phyloP scores from a whole-genome alignment of 2,329 filamentous ascomycete genomes.

The Fusarium pilosicola region DNA sequence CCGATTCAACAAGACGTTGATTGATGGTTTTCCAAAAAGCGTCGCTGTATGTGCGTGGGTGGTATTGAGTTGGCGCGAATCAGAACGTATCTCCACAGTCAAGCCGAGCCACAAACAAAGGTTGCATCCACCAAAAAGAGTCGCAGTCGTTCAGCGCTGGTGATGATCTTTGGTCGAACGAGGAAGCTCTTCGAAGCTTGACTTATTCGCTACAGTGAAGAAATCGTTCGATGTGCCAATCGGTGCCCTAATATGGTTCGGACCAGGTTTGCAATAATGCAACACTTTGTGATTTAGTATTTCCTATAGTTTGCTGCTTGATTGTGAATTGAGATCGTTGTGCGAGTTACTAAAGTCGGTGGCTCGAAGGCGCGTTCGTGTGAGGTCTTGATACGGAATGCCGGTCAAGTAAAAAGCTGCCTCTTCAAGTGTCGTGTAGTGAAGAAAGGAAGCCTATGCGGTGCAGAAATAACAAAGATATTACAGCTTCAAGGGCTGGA shows the following conservation, averaged over 20 bases:
- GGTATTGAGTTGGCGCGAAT: conserved; percentile 1
- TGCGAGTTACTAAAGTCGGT: background rate
- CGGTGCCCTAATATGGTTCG: background rate
- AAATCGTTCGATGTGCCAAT: background rate
- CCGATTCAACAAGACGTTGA: background rate
- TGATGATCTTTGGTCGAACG: background rate
- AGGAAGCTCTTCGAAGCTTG: background rate
- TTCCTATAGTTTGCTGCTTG: background rate
- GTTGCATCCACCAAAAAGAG: conserved; percentile 11
- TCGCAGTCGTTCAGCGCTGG: background rate
- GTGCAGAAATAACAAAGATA: background rate
- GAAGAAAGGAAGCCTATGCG: background rate
- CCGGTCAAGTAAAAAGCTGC: background rate
- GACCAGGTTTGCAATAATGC: background rate
- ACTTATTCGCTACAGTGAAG: background rate
- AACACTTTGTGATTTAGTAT: background rate
- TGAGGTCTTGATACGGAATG: background rate
- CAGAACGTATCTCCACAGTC: conserved; percentile 20
- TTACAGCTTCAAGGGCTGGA: background rate
- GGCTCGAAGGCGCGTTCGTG: background rate
- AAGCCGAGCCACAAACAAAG: background rate
- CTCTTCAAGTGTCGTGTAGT: background rate
- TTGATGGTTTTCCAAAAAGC: background rate
- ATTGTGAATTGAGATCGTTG: background rate
- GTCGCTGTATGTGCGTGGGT: background rate